A percentile compares a stretch with the other conserved stretches of the same genome.
These are phyloP conservation scores for Sicyos edulis DNA, from an alignment of 306 rosid species.

Conservation along the genomic window DNA sequence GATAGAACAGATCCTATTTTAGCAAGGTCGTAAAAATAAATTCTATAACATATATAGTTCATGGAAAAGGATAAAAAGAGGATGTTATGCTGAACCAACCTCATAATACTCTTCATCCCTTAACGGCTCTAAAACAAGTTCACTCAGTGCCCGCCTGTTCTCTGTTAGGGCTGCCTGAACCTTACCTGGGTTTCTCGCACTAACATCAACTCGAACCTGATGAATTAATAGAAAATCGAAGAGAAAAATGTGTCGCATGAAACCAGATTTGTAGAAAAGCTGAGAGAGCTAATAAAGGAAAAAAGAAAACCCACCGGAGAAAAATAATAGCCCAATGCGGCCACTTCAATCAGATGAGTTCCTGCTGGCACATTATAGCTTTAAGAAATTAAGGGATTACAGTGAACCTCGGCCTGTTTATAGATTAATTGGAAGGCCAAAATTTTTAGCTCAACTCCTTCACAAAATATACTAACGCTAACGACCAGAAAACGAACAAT, in stretches of 20 bases:
- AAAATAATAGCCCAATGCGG: constrained; percentile 76
- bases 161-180: constrained; percentile 95
- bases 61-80: not conserved
- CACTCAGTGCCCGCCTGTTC: constrained; percentile 68
- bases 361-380: constrained; percentile 94
- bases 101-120: constrained; percentile 77
- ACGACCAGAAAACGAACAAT: not conserved
- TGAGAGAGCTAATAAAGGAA: constrained; percentile 11
- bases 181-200: constrained; percentile 94
- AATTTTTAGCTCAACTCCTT: not conserved
- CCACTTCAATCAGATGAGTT: constrained; percentile 94
- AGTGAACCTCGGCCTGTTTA: constrained; percentile 1
- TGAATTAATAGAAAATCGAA: constrained; percentile 17
- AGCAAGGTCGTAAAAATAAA: not conserved
- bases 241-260: not conserved
- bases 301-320: constrained; percentile 58
- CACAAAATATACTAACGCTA: not conserved
- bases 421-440: not conserved
- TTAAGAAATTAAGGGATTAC: constrained; percentile 48
- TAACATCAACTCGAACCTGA: constrained; percentile 97
- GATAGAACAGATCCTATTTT: no score
- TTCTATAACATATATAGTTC: not conserved
- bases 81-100: constrained; percentile 39
- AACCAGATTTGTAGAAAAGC: not conserved
- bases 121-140: constrained; percentile 84